Percentiles rank a stretch among this genome's conserved stretches.
Conservation (phyloP, 306 rosid genomes). For the Gillenia trifoliata region DNA sequence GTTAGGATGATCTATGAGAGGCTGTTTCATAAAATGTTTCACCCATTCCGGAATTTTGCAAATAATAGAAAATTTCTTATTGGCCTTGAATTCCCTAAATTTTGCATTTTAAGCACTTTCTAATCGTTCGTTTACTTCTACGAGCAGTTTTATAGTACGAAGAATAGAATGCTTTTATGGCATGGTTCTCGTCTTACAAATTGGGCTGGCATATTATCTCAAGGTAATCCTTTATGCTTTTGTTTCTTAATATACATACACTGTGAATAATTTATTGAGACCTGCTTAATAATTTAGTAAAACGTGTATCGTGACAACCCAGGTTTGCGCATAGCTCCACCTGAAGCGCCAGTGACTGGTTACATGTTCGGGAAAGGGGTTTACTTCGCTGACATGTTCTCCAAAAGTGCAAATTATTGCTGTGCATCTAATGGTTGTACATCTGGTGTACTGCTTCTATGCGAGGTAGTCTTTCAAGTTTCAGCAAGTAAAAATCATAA, state of each 20-base stretch:
- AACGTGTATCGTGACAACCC: not conserved
- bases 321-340: conserved; percentile 99
- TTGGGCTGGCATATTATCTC: conserved; percentile 97
- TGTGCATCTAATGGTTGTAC: conserved; percentile 44
- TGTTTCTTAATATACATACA: not conserved
- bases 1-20: conserved; percentile 33
- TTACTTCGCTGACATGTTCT: conserved; percentile 98
- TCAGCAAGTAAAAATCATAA: not conserved
- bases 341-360: conserved; percentile 93
- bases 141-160: conserved; percentile 57
- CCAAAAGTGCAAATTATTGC: conserved; percentile 97
- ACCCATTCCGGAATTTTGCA: not conserved
- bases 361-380: conserved; percentile 98
- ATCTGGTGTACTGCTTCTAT: conserved; percentile 84
- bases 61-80: not conserved
- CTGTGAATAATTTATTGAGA: too few relatives aligned
- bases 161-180: conserved; percentile 91
- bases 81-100: not conserved
- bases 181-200: conserved; percentile 97
- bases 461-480: conserved; percentile 65
- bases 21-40: conserved; percentile 7
- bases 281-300: conserved; percentile 14
- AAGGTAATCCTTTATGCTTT: conserved; percentile 50
- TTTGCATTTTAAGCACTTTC: conserved; percentile 14
- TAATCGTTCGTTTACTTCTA: conserved; percentile 5